Percentiles rank a stretch among this genome's conserved stretches.
Evolutionary conservation across 129 eudicot genomes (phyloP).

Genomic region (Flaveria robusta): DNA sequence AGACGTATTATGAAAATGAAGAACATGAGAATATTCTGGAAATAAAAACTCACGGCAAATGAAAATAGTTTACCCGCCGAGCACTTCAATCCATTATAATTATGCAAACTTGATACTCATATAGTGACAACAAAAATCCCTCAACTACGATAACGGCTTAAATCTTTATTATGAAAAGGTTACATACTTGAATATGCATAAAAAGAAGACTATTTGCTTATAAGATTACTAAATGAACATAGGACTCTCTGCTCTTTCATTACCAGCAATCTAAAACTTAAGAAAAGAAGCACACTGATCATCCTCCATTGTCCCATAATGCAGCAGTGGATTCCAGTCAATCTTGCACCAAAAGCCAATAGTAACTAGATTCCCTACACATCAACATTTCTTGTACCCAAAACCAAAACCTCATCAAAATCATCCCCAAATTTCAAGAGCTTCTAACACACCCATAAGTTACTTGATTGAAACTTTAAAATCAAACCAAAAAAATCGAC

Average conservation of each 20-base stretch:
- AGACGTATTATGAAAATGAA: background rate
- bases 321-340: constrained; percentile 3
- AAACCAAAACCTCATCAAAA: background rate
- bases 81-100: background rate
- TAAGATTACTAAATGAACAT: background rate
- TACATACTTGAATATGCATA: background rate
- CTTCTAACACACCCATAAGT: constrained; percentile 1
- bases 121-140: constrained; percentile 3
- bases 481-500: background rate
- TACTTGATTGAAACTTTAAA: background rate
- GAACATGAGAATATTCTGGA: constrained; percentile 5
- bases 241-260: background rate
- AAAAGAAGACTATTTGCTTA: background rate
- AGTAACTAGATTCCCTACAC: background rate
- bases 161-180: background rate
- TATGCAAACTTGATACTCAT: background rate
- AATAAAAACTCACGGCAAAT: background rate
- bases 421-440: constrained; percentile 4
- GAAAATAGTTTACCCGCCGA: background rate
- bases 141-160: background rate
- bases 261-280: background rate
- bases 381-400: constrained; percentile 10
- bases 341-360: background rate
- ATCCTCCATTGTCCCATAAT: constrained; percentile 1
- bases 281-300: background rate